These are phyloP conservation scores for Marsdenia floribunda DNA, from an alignment of 257 asterid species.

Conservation along the genomic window DNA sequence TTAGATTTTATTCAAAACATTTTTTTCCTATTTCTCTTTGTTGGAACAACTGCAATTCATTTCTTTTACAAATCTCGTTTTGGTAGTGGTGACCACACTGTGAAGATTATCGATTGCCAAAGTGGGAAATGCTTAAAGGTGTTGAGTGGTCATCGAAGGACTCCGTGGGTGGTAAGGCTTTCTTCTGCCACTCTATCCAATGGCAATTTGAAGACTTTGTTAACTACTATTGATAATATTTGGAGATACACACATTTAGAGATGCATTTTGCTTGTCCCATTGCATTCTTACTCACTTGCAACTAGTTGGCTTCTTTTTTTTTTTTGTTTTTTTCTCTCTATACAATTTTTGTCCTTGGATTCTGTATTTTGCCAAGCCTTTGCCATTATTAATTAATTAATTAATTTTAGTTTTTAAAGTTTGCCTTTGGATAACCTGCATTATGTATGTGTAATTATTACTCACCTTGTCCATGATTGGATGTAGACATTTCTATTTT, in stretches of 20 bases:
- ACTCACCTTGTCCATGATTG: background rate
- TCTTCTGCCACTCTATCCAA: constrained; percentile 18
- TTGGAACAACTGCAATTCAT: background rate
- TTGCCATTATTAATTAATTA: background rate
- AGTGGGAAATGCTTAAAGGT: constrained; percentile 92
- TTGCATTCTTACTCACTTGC: background rate
- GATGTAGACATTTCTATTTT: background rate
- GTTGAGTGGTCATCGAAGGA: constrained; percentile 95
- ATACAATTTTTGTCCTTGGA: background rate
- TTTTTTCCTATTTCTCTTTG: background rate
- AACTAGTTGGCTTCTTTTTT: background rate
- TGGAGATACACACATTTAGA: background rate
- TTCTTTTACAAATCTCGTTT: constrained; percentile 11
- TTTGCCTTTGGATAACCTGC: background rate
- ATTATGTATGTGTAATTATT: background rate
- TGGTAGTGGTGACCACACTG: constrained; percentile 96
- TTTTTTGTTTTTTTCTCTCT: too few species aligned
- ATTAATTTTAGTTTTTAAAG: background rate
- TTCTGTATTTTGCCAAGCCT: background rate
- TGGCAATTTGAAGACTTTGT: background rate
- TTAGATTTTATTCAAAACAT: background rate
- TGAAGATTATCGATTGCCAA: constrained; percentile 84
- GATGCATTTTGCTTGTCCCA: background rate
- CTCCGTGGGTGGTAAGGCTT: constrained; percentile 97
- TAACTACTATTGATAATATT: background rate